Percentiles rank a stretch among this genome's conserved stretches.
These are phyloP conservation scores for Xenoacremonium recifei DNA, from an alignment of 2,329 filamentous ascomycete species.

Conservation along the genomic window DNA sequence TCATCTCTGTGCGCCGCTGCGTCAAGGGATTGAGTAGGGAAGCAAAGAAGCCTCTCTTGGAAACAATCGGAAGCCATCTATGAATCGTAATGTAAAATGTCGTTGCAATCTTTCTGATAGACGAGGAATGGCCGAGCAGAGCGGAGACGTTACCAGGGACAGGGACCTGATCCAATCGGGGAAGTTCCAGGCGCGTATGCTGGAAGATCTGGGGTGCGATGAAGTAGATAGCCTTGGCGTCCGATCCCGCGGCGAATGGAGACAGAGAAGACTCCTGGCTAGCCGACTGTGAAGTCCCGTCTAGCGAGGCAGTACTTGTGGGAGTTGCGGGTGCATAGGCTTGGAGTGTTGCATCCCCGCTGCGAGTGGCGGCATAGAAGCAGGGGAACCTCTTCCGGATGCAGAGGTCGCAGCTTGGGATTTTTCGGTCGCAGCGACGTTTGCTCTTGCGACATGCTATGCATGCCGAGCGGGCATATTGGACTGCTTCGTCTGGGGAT, in stretches of 20 bases:
- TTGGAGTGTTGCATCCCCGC: not conserved
- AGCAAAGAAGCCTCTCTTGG: conserved; percentile 2
- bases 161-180: not conserved
- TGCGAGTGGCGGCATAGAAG: conserved; percentile 1
- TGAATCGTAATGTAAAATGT: conserved; percentile 4
- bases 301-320: not conserved
- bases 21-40: conserved; percentile 4
- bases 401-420: conserved; percentile 7
- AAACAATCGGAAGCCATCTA: conserved; percentile 7
- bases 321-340: not conserved
- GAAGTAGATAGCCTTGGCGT: conserved; percentile 4
- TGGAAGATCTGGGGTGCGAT: conserved; percentile 7
- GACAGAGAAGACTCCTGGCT: not conserved
- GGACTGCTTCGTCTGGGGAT: not conserved
- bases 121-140: conserved; percentile 1
- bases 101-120: conserved; percentile 1
- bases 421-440: conserved; percentile 6
- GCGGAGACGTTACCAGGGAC: not conserved
- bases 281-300: not conserved
- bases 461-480: conserved; percentile 3
- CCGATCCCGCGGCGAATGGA: conserved; percentile 1
- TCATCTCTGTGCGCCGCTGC: conserved; percentile 2
- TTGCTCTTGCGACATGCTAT: conserved; percentile 6
- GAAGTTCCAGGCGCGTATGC: conserved; percentile 3
- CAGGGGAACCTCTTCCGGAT: conserved; percentile 5